Evolutionary conservation across 495 filamentous ascomycete species (phyloP), one percentile per base, ranked within the genome.

Genomic region (Talaromyces adpressus): DNA sequence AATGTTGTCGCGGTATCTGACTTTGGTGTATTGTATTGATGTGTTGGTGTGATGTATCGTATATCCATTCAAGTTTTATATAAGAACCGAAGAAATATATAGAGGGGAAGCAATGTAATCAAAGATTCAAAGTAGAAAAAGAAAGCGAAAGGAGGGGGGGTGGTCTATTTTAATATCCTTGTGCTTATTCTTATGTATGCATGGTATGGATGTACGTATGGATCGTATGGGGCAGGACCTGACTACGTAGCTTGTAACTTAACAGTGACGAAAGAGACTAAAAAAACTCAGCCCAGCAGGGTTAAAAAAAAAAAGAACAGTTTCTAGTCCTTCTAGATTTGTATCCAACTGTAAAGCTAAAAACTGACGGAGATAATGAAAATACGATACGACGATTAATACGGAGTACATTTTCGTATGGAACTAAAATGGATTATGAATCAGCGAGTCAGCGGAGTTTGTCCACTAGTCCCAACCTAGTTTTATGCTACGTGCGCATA

Each of bases 191-290:
- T n/a, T 32, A 58, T 32, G 56, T 58, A 56, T 56, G 22, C 20
- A 53, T 53, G 49, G 49, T 22, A 53, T 22, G 18, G 23, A 53
- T 25, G 8, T 23, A 53, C 7, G 49, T 22, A 53, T 22, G 18
- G 23, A 53, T 25, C 29, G 8, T 53, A 53, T 9, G n/a, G n/a
- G 9, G 36, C 36, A 14, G 14, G 14, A 5, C 49, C 49, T 53
- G 18, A 53, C 52, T 25, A 56, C 22, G 52, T 56, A 56, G 14
- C 52, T 22, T 36, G 29, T 58, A 58, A 30, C 29, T 30, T 30
- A 30, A 58, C 56, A 58, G 56, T 58, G 56, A 58, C 56, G 56
- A 58, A 58, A 58, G 27, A 16, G 30, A 58, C 45, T 20, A 49
- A 49, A 49, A 47, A 49, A 49, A 20, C 45, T 49, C 45, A 49